phyloP scores from a whole-genome alignment of 176 grass and related monocot genomes.

The Zea mays region DNA sequence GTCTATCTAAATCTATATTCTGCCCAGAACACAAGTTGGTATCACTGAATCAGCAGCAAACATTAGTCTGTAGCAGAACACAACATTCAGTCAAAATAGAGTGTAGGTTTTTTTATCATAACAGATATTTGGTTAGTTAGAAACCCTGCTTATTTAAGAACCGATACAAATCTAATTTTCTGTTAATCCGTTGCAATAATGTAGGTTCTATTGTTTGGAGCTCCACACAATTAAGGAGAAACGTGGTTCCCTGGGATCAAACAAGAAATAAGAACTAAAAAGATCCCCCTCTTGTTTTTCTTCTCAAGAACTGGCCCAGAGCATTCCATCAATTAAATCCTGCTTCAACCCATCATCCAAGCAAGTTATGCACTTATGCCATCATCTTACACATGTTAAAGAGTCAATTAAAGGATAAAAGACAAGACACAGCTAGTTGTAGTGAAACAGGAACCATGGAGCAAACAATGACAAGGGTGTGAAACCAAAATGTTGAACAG shows the following conservation, averaged over 20 bases:
- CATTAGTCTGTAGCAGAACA: neutral
- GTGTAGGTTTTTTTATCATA: neutral
- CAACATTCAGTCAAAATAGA: neutral
- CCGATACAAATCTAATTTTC: neutral
- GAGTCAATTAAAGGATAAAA: neutral
- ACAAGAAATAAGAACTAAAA: neutral
- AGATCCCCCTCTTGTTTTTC: neutral
- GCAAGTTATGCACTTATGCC: neutral
- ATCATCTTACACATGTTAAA: constrained; percentile 20
- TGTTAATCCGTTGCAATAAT: neutral
- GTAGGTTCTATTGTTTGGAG: neutral
- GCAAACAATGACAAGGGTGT: constrained; percentile 23
- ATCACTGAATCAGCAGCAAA: neutral
- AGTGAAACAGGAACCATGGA: constrained; percentile 11
- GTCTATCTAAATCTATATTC: neutral
- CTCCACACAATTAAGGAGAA: neutral
- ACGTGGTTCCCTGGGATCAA: neutral
- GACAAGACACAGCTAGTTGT: constrained; percentile 4
- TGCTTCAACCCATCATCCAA: constrained; percentile 2
- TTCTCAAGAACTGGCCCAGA: neutral
- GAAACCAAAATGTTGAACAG: neutral
- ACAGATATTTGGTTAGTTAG: neutral
- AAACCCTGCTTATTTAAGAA: neutral
- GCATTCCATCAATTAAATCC: neutral
- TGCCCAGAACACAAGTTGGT: neutral